phyloP scores from a whole-genome alignment of 768 basidiomycete species.

The Russula sp. region DNA sequence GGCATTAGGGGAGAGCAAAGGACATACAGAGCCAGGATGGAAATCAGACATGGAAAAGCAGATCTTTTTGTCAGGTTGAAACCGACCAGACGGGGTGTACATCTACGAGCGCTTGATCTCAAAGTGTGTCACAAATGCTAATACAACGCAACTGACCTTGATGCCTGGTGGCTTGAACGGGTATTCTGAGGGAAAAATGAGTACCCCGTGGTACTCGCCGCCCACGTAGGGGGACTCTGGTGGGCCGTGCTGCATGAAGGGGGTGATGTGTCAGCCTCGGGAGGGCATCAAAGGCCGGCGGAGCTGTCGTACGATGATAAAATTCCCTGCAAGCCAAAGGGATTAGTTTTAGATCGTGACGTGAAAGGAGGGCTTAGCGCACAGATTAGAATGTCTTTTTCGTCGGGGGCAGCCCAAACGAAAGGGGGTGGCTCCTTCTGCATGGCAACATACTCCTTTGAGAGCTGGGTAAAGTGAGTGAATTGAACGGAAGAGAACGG shows the following conservation, averaged over 20 bases:
- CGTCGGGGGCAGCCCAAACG: conserved; percentile 92
- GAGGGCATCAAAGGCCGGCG: not conserved
- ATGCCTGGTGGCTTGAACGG: conserved; percentile 97
- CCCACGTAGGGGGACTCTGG: conserved; percentile 87
- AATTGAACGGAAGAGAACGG: conserved; percentile 24
- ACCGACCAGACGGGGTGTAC: conserved; percentile 87
- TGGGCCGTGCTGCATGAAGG: conserved; percentile 70
- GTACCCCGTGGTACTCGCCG: conserved; percentile 92
- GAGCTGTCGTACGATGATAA: conserved; percentile 67
- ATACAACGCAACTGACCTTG: conserved; percentile 54
- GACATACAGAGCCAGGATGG: conserved; percentile 79
- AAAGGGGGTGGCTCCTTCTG: conserved; percentile 93
- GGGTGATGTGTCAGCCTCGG: conserved; percentile 24
- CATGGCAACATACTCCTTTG: conserved; percentile 89
- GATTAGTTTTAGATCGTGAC: not conserved
- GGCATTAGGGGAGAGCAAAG: not conserved
- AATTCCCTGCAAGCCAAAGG: conserved; percentile 68
- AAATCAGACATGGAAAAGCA: conserved; percentile 99
- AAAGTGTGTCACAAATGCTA: conserved; percentile 4
- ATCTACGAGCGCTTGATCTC: conserved; percentile 49
- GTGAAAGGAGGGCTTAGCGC: conserved; percentile 39
- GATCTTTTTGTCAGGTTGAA: conserved; percentile 91
- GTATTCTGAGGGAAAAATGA: conserved; percentile 92
- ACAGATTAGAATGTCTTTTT: conserved; percentile 97
- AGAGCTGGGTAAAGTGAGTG: conserved; percentile 47